These are phyloP conservation scores for Trapa incisa DNA, from an alignment of 345 rosid species.

Conservation along the genomic window DNA sequence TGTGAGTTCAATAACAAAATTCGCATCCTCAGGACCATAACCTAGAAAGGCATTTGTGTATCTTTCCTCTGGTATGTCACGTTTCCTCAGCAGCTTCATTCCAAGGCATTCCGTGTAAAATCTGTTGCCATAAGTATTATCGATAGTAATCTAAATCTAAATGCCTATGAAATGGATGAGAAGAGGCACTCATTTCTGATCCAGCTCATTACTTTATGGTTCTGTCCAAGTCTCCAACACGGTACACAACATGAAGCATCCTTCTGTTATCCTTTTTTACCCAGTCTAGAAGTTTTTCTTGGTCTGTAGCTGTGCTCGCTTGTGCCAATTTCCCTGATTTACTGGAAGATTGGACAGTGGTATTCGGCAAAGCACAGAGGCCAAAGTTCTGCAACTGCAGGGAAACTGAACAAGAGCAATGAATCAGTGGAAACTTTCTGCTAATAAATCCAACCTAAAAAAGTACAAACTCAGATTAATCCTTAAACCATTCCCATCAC, in stretches of 20 bases:
- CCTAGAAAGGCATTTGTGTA: conserved; percentile 97
- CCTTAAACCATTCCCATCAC: too few species aligned
- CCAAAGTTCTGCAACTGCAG: conserved; percentile 39
- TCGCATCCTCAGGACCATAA: conserved; percentile 93
- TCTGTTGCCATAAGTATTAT: conserved; percentile 27
- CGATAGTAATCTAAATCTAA: not conserved
- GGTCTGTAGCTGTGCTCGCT: conserved; percentile 44
- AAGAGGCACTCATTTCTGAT: not conserved
- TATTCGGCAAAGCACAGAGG: conserved; percentile 30
- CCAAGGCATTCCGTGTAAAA: conserved; percentile 95
- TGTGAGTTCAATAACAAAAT: conserved; percentile 87
- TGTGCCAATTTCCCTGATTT: conserved; percentile 49
- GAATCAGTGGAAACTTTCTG: too few species aligned
- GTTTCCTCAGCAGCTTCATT: conserved; percentile 91
- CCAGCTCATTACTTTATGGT: conserved; percentile 55
- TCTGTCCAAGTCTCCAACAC: conserved; percentile 90
- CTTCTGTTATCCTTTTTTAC: conserved; percentile 72
- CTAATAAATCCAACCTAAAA: too few species aligned
- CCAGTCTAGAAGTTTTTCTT: conserved; percentile 50
- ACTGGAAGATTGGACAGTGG: conserved; percentile 25
- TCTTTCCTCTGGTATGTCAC: conserved; percentile 96
- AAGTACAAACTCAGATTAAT: too few species aligned
- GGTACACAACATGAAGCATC: conserved; percentile 93
- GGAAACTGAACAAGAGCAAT: conserved; percentile 32
- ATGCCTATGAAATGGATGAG: not conserved